These are phyloP conservation scores for Fusarium gaditjirri DNA, from an alignment of 2,329 filamentous ascomycete species.

Conservation along the genomic window DNA sequence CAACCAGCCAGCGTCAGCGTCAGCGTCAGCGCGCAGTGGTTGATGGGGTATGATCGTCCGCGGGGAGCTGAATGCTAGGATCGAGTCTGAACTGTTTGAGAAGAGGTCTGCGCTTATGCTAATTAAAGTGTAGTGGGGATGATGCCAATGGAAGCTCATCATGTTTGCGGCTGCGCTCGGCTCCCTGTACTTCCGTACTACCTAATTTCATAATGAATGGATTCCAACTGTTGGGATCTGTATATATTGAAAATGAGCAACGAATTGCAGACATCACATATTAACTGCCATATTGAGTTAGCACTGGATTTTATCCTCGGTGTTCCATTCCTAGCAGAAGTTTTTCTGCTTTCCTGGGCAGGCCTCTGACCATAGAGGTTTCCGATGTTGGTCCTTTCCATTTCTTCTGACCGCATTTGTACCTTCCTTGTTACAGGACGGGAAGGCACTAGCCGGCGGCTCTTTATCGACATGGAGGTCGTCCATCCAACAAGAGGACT, in stretches of 20 bases:
- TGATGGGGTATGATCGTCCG: conserved; percentile 26
- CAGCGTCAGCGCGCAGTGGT: conserved; percentile 38
- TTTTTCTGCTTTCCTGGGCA: neutral
- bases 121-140: conserved; percentile 27
- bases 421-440: neutral
- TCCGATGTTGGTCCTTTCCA: conserved; percentile 2
- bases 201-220: neutral
- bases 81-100: conserved; percentile 3
- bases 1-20: conserved; percentile 33
- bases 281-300: neutral
- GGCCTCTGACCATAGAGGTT: neutral
- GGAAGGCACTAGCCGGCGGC: neutral
- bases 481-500: neutral
- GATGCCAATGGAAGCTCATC: neutral
- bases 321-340: neutral
- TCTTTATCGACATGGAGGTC: neutral
- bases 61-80: conserved; percentile 23
- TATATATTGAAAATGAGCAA: neutral
- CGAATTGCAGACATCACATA: neutral
- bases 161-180: conserved; percentile 27
- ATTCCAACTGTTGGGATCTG: neutral
- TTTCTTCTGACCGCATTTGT: conserved; percentile 2
- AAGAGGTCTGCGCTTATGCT: conserved; percentile 9
- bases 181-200: conserved; percentile 22
- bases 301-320: neutral